Conservation (phyloP, 768 basidiomycete genomes). For the Scleroderma bovista region DNA sequence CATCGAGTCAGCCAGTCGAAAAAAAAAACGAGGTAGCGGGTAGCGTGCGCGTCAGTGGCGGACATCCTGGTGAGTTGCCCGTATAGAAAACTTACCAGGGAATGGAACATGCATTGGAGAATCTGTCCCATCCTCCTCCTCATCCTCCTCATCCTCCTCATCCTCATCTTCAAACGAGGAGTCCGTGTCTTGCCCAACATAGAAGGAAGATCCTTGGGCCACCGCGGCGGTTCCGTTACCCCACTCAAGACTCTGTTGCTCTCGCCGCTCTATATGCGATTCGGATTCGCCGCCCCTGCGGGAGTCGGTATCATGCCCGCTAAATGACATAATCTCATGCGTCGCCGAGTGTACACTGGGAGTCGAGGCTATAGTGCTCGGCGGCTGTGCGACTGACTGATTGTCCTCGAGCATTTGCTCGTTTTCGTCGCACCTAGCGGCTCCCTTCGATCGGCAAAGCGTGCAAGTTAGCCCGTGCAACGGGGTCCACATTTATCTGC, state of each 20-base stretch:
- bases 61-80: not conserved
- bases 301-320: not conserved
- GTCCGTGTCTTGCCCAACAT: too few relatives aligned
- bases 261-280: not conserved
- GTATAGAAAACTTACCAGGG: constrained; percentile 16
- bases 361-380: not conserved
- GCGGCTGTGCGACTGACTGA: not conserved
- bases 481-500: not conserved
- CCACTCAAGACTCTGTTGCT: not conserved
- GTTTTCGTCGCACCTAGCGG: not conserved
- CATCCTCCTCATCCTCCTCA: constrained; percentile 8
- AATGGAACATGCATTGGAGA: constrained; percentile 13
- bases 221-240: not conserved
- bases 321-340: not conserved
- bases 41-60: constrained; percentile 3
- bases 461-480: not conserved
- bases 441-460: constrained; percentile 8
- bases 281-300: not conserved
- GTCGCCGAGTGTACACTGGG: not conserved
- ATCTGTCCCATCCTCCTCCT: constrained; percentile 14
- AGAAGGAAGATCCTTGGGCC: not conserved
- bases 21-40: not conserved
- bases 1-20: not conserved
- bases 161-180: too few relatives aligned
- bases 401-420: not conserved